Evolutionary conservation across 106 monocot species (phyloP).

Genomic region (Agapanthus africanus): DNA sequence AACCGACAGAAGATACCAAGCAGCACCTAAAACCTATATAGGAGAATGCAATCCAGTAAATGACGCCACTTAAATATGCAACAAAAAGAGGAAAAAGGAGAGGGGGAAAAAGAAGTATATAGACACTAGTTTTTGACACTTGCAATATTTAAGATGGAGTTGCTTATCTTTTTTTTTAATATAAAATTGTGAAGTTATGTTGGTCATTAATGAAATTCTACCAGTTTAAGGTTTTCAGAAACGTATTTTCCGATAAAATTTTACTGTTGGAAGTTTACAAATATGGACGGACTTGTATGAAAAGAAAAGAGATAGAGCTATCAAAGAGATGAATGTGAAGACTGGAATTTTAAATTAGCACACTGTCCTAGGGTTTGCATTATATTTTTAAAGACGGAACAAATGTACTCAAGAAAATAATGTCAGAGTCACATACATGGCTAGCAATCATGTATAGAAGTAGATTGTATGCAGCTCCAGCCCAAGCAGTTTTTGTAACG

Average conservation of each 20-base stretch:
- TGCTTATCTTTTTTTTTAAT: too few relatives aligned
- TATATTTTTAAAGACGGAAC: not conserved
- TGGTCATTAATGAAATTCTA: too few relatives aligned
- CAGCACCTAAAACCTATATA: slow-evolving; percentile 67
- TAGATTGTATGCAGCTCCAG: slow-evolving; percentile 82
- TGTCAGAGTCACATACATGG: slow-evolving; percentile 52
- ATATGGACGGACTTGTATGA: too few relatives aligned
- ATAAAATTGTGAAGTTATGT: too few relatives aligned
- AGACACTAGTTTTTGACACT: too few relatives aligned
- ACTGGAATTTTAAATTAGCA: too few relatives aligned
- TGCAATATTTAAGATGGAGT: too few relatives aligned
- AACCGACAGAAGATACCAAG: slow-evolving; percentile 63
- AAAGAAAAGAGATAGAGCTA: not conserved
- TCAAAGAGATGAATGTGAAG: not conserved
- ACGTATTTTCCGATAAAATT: too few relatives aligned
- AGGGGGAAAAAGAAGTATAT: not conserved
- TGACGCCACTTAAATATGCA: not conserved
- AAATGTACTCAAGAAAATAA: not conserved
- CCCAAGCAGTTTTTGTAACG: slow-evolving; percentile 85
- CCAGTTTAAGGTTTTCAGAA: too few relatives aligned
- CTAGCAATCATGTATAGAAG: slow-evolving; percentile 86
- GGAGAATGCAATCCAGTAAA: not conserved
- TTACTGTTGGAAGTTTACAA: too few relatives aligned
- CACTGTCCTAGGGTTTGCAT: too few relatives aligned
- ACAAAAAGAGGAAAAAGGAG: not conserved